Evolutionary conservation across 2,329 filamentous ascomycete genomes (phyloP), one percentile per base, ranked within the genome.

Genomic region (Xylariaceae sp.): DNA sequence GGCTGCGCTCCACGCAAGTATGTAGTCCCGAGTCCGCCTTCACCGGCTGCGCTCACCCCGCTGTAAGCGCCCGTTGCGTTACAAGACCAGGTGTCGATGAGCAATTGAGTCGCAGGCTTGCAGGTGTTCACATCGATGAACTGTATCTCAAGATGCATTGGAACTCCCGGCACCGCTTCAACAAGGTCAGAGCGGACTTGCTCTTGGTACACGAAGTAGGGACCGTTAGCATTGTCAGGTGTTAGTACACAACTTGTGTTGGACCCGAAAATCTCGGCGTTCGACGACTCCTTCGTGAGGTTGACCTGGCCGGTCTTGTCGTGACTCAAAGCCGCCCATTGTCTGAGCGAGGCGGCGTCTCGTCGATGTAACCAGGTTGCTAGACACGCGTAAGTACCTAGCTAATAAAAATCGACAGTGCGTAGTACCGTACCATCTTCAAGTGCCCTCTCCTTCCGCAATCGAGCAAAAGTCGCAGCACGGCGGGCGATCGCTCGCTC

Each of bases 1-100:
- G 67, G 62, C 60, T 77, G 73, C 41, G 79, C 71, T 31, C 77
- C 77, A 3, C 77, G 74, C 5, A 79, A 68, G 63, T 70, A 79
- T 13, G 74, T 77, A 1, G 69, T 69, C n/a, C 68, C 66, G 45
- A 73, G 56, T 1, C 70, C 71, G 48, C 61, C 61, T 63, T 71
- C 48, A 53, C 63, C 58, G 2, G 52, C 50, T 13, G 58, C 59
- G 44, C 51, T 60, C 43, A 70, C 65, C 28, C 68, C 65, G 45
- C 69, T 73, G 66, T 77, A 78, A 16, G 68, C 66, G 40, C 75
- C 75, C 0, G 71, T 76, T 38, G 73, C 69, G 56, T 77, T 77
- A 63, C 73, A 74, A 38, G 73, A 67, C 75, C 74, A 77, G 42
- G 75, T 71, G 55, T 77, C 74, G 38, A 75, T 65, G 14, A 72